phyloP scores from a whole-genome alignment of 2,329 filamentous ascomycete genomes.

The Colletotrichum melonis region DNA sequence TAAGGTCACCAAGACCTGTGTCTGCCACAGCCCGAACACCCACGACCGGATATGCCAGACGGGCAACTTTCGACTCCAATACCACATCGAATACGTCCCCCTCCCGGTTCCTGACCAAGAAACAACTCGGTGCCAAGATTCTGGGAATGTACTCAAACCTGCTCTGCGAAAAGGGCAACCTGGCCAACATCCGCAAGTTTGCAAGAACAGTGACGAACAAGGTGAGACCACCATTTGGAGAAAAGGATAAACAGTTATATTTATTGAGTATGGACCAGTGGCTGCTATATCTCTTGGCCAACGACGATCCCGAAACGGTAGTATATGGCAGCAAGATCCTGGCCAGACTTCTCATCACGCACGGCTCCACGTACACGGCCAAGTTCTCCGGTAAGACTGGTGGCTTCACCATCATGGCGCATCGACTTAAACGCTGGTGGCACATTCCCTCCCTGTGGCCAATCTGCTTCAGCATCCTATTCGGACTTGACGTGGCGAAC shows the following conservation, averaged over 20 bases:
- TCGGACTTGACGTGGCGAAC: slow-evolving; percentile 82
- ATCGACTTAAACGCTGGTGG: slow-evolving; percentile 89
- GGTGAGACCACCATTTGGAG: slow-evolving; percentile 59
- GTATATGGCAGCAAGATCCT: slow-evolving; percentile 85
- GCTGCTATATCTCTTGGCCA: slow-evolving; percentile 90
- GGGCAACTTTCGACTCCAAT: slow-evolving; percentile 50
- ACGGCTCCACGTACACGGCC: slow-evolving; percentile 82
- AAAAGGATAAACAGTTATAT: slow-evolving; percentile 34
- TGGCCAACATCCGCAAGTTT: slow-evolving; percentile 83
- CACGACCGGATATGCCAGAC: slow-evolving; percentile 52
- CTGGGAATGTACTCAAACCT: slow-evolving; percentile 82
- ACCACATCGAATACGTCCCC: slow-evolving; percentile 42
- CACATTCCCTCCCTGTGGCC: slow-evolving; percentile 86
- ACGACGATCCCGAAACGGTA: slow-evolving; percentile 86
- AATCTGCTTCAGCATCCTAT: slow-evolving; percentile 88
- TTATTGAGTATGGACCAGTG: slow-evolving; percentile 65
- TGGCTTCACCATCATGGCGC: slow-evolving; percentile 87
- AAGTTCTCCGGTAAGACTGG: slow-evolving; percentile 88
- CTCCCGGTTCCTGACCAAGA: slow-evolving; percentile 65
- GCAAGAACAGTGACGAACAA: slow-evolving; percentile 95
- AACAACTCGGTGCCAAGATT: slow-evolving; percentile 79
- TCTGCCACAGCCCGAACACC: slow-evolving; percentile 52
- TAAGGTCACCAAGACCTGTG: slow-evolving; percentile 62
- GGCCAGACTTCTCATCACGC: slow-evolving; percentile 83
- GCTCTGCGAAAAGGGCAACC: slow-evolving; percentile 78